phyloP scores from a whole-genome alignment of 768 basidiomycete genomes.

The Leccinum uliginosum region DNA sequence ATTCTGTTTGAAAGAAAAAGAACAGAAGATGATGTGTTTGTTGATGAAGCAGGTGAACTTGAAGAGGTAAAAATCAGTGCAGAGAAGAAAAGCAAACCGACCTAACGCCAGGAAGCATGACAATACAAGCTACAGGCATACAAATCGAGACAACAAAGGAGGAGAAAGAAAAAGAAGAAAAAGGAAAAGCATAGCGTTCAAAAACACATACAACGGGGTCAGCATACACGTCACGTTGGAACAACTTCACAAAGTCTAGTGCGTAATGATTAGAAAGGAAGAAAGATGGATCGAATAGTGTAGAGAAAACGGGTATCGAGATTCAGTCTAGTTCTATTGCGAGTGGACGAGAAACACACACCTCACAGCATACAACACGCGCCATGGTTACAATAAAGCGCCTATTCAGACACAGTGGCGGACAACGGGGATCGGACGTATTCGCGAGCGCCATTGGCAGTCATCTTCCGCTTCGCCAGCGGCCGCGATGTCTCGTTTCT shows the following conservation, averaged over 20 bases:
- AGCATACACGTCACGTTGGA: slow-evolving; percentile 25
- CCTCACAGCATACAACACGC: slow-evolving; percentile 20
- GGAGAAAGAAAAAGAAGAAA: slow-evolving; percentile 4
- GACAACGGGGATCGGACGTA: slow-evolving; percentile 31
- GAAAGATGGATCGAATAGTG: slow-evolving; percentile 4
- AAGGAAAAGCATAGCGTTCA: slow-evolving; percentile 20
- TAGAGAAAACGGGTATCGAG: slow-evolving; percentile 8
- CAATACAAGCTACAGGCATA: slow-evolving; percentile 29
- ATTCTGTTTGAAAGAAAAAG: neutral
- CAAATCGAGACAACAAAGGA: slow-evolving; percentile 9
- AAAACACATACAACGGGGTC: slow-evolving; percentile 13
- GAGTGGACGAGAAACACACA: slow-evolving; percentile 12
- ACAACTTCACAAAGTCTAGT: slow-evolving; percentile 11
- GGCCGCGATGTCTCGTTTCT: slow-evolving; percentile 37
- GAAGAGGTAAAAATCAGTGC: neutral
- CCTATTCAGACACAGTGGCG: slow-evolving; percentile 13
- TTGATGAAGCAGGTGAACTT: slow-evolving; percentile 8
- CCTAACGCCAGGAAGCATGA: slow-evolving; percentile 2
- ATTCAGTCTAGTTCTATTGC: slow-evolving; percentile 22
- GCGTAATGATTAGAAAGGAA: slow-evolving; percentile 6
- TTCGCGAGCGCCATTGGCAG: slow-evolving; percentile 13
- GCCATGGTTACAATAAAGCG: slow-evolving; percentile 6
- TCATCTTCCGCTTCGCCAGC: slow-evolving; percentile 34
- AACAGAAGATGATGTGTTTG: neutral
- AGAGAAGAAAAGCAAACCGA: slow-evolving; percentile 2